These are phyloP conservation scores for Datura wrightii DNA, from an alignment of 257 asterid species.

Conservation along the genomic window DNA sequence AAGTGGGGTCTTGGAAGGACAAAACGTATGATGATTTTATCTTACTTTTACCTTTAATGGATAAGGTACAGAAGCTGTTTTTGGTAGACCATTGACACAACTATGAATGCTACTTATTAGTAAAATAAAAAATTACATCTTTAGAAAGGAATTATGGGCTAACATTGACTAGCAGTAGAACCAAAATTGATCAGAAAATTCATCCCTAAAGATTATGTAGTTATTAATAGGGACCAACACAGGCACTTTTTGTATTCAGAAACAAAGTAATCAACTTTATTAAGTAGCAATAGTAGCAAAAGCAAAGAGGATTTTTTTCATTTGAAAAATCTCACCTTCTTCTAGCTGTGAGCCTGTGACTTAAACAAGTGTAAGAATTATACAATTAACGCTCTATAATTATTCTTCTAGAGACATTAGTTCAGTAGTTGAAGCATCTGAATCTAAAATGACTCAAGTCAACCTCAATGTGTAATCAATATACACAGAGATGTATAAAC, in stretches of 20 bases:
- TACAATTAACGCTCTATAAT: not conserved
- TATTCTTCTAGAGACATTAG: not conserved
- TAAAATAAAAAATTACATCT: not conserved
- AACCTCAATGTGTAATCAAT: not conserved
- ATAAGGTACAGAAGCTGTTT: too few species aligned
- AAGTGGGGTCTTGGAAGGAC: too few species aligned
- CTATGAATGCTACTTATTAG: not conserved
- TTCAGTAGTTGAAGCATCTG: not conserved
- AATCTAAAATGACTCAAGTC: not conserved
- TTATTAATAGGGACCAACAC: not conserved
- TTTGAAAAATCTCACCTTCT: conserved; percentile 15
- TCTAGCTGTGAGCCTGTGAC: not conserved
- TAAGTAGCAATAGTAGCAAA: not conserved
- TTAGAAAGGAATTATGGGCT: not conserved
- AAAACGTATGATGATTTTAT: too few species aligned
- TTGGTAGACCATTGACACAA: too few species aligned
- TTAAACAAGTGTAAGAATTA: not conserved
- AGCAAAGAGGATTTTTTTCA: not conserved
- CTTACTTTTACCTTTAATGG: too few species aligned
- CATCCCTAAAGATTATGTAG: not conserved
- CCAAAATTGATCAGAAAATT: not conserved
- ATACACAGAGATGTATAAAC: not conserved
- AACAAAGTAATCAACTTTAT: not conserved
- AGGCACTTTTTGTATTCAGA: not conserved
- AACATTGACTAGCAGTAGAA: not conserved